Conservation (phyloP, 2,329 filamentous ascomycete species). For the Chaetothyriales sp. region DNA sequence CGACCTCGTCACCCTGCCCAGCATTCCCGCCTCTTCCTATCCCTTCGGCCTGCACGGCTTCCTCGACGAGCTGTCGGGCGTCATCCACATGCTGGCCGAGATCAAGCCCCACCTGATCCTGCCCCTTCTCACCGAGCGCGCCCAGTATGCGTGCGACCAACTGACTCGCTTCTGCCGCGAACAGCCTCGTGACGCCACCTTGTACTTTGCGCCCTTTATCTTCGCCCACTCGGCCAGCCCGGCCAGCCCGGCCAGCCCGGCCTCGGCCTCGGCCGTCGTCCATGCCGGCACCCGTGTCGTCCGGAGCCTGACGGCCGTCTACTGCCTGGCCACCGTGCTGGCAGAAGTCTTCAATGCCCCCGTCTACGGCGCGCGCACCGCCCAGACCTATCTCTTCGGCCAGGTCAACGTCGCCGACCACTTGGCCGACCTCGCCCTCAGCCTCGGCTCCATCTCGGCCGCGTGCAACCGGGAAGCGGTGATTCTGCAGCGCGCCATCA, state of each 20-base stretch:
- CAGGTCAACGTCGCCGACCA: conserved; percentile 74
- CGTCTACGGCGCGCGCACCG: conserved; percentile 50
- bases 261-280: conserved; percentile 28
- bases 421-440: conserved; percentile 59
- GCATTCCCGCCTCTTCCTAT: conserved; percentile 41
- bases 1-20: conserved; percentile 70
- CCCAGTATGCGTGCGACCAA: conserved; percentile 54
- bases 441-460: conserved; percentile 63
- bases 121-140: conserved; percentile 64
- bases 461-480: conserved; percentile 79
- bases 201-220: conserved; percentile 57
- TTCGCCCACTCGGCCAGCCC: conserved; percentile 17
- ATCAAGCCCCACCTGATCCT: conserved; percentile 66
- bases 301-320: conserved; percentile 64
- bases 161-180: conserved; percentile 51
- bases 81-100: conserved; percentile 68
- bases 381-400: conserved; percentile 51
- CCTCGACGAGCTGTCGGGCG: conserved; percentile 56
- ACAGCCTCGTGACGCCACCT: conserved; percentile 29
- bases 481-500: conserved; percentile 57
- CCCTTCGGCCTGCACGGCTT: conserved; percentile 35
- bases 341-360: conserved; percentile 57
- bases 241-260: no score
- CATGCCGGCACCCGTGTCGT: conserved; percentile 59
- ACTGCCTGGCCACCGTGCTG: conserved; percentile 62